Evolutionary conservation across 805 yeast species (phyloP).

Genomic region (Candida argentea): DNA sequence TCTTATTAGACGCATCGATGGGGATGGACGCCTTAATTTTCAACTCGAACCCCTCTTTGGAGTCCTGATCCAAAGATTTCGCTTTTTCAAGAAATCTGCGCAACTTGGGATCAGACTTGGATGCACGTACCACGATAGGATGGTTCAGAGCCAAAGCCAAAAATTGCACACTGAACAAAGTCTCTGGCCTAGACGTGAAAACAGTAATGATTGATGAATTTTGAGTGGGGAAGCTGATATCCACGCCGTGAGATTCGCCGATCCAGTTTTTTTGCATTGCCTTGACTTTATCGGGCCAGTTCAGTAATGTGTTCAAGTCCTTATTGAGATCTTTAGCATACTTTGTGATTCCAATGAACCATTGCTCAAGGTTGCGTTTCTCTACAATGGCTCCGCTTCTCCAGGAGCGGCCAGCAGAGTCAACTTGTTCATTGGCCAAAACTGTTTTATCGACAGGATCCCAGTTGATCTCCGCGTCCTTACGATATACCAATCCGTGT

Average conservation of each 20-base stretch:
- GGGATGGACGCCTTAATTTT: conserved; percentile 49
- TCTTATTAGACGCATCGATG: conserved; percentile 25
- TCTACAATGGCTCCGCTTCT: conserved; percentile 94
- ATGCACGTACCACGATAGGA: conserved; percentile 38
- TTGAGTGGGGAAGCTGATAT: conserved; percentile 40
- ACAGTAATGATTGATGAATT: conserved; percentile 27
- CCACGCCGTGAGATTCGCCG: conserved; percentile 77
- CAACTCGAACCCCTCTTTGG: conserved; percentile 49
- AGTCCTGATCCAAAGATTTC: conserved; percentile 20
- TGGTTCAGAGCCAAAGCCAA: conserved; percentile 71
- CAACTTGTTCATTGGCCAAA: conserved; percentile 93
- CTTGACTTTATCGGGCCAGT: conserved; percentile 88
- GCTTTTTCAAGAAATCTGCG: conserved; percentile 42
- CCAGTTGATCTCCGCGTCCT: conserved; percentile 90
- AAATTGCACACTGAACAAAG: conserved; percentile 74
- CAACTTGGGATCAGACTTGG: conserved; percentile 31
- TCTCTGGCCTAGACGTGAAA: conserved; percentile 88
- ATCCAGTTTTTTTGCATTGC: conserved; percentile 93
- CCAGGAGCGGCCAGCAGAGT: conserved; percentile 86
- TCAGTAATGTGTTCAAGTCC: conserved; percentile 50
- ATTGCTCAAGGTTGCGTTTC: conserved; percentile 69
- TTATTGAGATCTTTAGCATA: conserved; percentile 58
- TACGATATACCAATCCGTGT: conserved; percentile 75
- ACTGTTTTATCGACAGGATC: conserved; percentile 95
- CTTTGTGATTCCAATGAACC: conserved; percentile 88